Base-by-base conservation (phyloP, 805 yeast genomes). In the Ogataea paradorogensis region DNA sequence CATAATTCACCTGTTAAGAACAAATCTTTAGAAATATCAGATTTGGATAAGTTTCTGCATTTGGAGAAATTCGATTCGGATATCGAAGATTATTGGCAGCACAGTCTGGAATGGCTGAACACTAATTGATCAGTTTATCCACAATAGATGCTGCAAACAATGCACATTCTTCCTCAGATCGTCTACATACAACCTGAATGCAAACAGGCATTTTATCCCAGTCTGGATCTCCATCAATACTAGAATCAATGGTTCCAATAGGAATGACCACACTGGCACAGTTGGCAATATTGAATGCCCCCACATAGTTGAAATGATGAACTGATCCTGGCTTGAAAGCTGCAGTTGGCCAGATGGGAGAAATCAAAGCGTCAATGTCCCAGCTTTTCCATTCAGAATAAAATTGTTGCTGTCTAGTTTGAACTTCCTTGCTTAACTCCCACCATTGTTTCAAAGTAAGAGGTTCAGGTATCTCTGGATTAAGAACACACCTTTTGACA, bases 121-220 rank as follows among this genome's bases (percentile, higher is more conserved):
- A 34, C 9, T 23, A 23, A 23, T 23, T 18, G 6, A 36, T 14
- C 34, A 30, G 11, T 13, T 23, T 26, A 15, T 46, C 46, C 15
- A 46, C 15, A 7, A 44, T 27, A 14, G 38, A 21, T 9, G 58
- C 50, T n/a, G 48, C 43, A 4, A 26, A 23, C 8, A 53, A 21
- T 9, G 50, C 75, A 53, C 78, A 79, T 52, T 82, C 89, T 49
- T 82, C 90, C 50, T 78, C 73, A 14, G 70, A 65, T 38, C 76
- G 69, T 42, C 69, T 67, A n/a, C 83, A 78, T 3, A 81, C 76
- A 22, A 83, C 62, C 58, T 82, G 88, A n/a, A 83, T 61, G 14
- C 80, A 76, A 10, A 78, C 80, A 0, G 87, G 81, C 40, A 80
- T 76, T 4, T 80, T 82, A 47, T 76, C 69, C 56, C 71, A 45